Evolutionary conservation across 257 asterid genomes (phyloP).

Genomic region (Cynanchum wilfordii): DNA sequence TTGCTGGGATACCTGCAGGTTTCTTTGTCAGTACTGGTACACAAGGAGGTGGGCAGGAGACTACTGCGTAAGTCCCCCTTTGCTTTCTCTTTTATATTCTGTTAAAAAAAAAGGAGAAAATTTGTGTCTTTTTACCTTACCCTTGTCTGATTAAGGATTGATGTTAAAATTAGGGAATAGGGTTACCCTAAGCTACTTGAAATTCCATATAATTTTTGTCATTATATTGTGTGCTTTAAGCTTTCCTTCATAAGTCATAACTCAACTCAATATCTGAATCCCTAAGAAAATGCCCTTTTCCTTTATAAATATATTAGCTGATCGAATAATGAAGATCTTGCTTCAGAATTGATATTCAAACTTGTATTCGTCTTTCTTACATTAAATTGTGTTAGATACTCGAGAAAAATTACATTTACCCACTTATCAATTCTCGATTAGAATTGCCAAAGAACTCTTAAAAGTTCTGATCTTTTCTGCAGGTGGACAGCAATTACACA

Average conservation of each 20-base stretch:
- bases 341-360: not conserved
- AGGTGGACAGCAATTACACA: conserved; percentile 64
- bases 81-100: not conserved
- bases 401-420: no score
- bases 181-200: not conserved
- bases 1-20: conserved; percentile 55
- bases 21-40: conserved; percentile 55
- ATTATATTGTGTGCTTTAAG: no score
- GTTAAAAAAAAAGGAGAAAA: no score
- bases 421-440: not conserved
- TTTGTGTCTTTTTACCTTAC: not conserved
- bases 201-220: not conserved
- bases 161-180: not conserved
- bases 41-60: conserved; percentile 65
- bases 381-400: no score
- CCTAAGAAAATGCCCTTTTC: not conserved
- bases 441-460: not conserved
- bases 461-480: conserved; percentile 3
- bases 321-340: not conserved
- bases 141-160: not conserved
- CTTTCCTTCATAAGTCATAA: not conserved
- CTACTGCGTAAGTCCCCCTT: conserved; percentile 44
- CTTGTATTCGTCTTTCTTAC: not conserved
- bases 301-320: not conserved
- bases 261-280: not conserved